These are phyloP conservation scores for Ganoderma meredithae DNA, from an alignment of 1,284 basidiomycete species.

Conservation along the genomic window DNA sequence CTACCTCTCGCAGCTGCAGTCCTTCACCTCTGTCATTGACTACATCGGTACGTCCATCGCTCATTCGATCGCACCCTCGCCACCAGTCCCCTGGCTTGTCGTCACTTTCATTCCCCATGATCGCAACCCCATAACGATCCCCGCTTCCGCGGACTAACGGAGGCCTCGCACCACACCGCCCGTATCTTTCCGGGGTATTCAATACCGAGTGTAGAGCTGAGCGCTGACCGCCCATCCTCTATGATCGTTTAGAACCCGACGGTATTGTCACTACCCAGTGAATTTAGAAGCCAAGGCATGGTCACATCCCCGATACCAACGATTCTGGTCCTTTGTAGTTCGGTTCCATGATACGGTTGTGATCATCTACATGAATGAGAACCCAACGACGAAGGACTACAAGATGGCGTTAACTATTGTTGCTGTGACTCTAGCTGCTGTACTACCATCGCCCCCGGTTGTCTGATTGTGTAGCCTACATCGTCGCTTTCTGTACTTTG, in stretches of 20 bases:
- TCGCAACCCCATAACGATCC: neutral
- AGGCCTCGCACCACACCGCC: neutral
- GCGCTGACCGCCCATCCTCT: conserved; percentile 24
- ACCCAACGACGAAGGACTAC: conserved; percentile 10
- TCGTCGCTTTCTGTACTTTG: conserved; percentile 9
- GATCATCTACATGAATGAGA: neutral
- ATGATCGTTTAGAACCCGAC: conserved; percentile 51
- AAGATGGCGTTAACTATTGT: conserved; percentile 12
- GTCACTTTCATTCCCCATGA: neutral
- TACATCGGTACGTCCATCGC: conserved; percentile 57
- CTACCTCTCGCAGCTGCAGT: conserved; percentile 47
- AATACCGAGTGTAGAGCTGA: neutral
- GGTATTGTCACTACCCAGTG: conserved; percentile 53
- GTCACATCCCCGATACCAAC: neutral
- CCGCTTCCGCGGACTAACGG: neutral
- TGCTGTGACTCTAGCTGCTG: conserved; percentile 17
- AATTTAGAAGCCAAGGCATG: conserved; percentile 18
- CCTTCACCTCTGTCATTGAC: conserved; percentile 51
- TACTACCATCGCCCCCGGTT: conserved; percentile 10
- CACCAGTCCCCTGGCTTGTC: neutral
- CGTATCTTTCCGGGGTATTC: neutral
- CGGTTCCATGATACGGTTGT: neutral
- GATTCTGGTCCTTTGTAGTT: neutral
- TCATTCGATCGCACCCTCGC: neutral
- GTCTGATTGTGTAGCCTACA: conserved; percentile 10